Evolutionary conservation across 306 rosid species (phyloP).

Genomic region (Dryas alaskensis): DNA sequence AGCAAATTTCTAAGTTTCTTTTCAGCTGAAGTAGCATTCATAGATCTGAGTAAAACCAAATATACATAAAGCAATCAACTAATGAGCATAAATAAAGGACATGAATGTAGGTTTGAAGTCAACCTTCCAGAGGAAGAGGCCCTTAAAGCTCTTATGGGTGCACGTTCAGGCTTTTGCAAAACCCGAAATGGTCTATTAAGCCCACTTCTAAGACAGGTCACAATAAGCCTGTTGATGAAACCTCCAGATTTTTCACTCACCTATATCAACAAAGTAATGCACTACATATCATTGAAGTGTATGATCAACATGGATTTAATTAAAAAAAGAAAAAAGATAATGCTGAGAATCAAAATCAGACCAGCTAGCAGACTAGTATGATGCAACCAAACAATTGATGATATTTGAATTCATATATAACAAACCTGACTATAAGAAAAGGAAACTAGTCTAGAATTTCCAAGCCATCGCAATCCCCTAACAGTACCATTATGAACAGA

Average conservation of each 20-base stretch:
- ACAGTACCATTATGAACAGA: constrained; percentile 73
- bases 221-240: constrained; percentile 75
- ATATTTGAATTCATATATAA: constrained; percentile 19
- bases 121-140: constrained; percentile 99
- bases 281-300: constrained; percentile 18
- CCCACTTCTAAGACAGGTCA: constrained; percentile 96
- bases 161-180: constrained; percentile 96
- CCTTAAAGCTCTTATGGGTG: constrained; percentile 93
- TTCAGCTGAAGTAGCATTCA: constrained; percentile 4
- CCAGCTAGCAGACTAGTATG: background rate
- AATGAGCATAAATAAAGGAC: constrained; percentile 20
- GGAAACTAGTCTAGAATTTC: constrained; percentile 96
- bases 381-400: constrained; percentile 22
- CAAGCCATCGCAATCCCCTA: constrained; percentile 97
- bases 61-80: constrained; percentile 19
- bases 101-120: constrained; percentile 29
- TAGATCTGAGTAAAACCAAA: constrained; percentile 5
- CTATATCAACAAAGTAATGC: constrained; percentile 46
- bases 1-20: background rate
- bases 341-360: background rate
- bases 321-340: background rate
- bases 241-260: constrained; percentile 93
- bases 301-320: background rate
- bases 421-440: constrained; percentile 89
- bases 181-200: constrained; percentile 85